These are phyloP conservation scores for Straminergon stramineum DNA, from an alignment of 225 moss, liverwort and hornwort species.

Conservation along the genomic window DNA sequence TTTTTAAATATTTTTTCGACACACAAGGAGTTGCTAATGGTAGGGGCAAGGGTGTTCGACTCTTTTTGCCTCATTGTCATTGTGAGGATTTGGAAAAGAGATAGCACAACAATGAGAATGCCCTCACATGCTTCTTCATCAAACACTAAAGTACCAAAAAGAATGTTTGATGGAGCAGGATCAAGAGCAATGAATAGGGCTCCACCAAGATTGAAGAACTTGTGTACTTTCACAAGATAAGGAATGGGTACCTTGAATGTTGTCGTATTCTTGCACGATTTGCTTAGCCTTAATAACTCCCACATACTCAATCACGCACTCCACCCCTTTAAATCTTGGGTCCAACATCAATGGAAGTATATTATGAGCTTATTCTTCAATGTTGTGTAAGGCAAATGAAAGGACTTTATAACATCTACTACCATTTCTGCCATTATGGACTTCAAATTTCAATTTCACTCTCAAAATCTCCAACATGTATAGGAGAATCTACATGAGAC, in stretches of 20 bases:
- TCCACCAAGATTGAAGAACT: too few species aligned
- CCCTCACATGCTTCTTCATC: background rate
- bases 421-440: background rate
- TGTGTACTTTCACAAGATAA: background rate
- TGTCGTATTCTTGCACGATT: too few species aligned
- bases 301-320: background rate
- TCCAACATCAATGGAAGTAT: background rate
- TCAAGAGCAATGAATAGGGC: background rate
- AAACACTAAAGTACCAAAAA: background rate
- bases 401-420: background rate
- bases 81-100: background rate
- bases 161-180: too few species aligned
- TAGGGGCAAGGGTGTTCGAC: too few species aligned
- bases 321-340: background rate
- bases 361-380: background rate
- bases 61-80: too few species aligned
- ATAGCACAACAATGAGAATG: background rate
- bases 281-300: background rate
- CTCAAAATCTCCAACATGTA: accelerated
- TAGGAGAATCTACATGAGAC: too few species aligned
- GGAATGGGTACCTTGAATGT: background rate
- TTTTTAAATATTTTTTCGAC: too few species aligned
- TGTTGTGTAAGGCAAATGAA: background rate
- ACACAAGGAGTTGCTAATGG: too few species aligned
- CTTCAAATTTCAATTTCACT: background rate